Base-by-base conservation (phyloP, 1,284 basidiomycete species). In the Pterulicium gracile region DNA sequence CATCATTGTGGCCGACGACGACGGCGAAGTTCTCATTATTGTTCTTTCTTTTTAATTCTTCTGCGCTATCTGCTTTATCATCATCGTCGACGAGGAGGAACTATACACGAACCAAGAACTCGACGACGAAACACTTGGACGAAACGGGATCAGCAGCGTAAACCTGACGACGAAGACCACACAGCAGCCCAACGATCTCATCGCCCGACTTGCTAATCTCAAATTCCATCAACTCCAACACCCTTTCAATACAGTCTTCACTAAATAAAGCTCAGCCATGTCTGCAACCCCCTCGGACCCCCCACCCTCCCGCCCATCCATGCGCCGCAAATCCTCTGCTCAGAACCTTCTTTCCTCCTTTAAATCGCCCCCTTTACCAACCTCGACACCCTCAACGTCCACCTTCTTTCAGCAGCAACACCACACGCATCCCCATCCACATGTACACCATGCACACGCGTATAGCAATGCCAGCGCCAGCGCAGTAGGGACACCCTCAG, bases 261-360 rank as follows among this genome's bases (percentile, higher is more conserved):
- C 36, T 39, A 20, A n/a, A 41, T 43, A 20, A 36, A 36, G 12
- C 20, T 48, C 42, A 14, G 19, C 44, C 14, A 27, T 41, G 10
- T 44, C 24, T 14, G 17, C 15, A 12, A 21, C 32, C 24, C 20
- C 15, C 24, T 21, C 46, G 15, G 44, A 34, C 45, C 49, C 41
- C 48, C 57, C 50, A 54, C 18, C 20, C 49, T 60, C 58, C 52
- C 74, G 81, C 50, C 83, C 85, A 35, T 55, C 68, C 14, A 82
- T 89, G 73, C 80, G 86, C 52, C 77, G 87, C 53, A 89, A 89
- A 65, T 86, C 84, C 15, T 88, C 85, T 2, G 85, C 85, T 1
- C 84, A 87, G 63, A 88, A 87, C 61, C 69, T 89, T 45, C 72
- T 89, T 32, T 77, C 77, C n/a, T 79, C 80, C 42, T 86, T 87